Evolutionary conservation across 148 eudicot genomes (phyloP), one percentile per base, ranked within the genome.

Genomic region (Silene uniflora): DNA sequence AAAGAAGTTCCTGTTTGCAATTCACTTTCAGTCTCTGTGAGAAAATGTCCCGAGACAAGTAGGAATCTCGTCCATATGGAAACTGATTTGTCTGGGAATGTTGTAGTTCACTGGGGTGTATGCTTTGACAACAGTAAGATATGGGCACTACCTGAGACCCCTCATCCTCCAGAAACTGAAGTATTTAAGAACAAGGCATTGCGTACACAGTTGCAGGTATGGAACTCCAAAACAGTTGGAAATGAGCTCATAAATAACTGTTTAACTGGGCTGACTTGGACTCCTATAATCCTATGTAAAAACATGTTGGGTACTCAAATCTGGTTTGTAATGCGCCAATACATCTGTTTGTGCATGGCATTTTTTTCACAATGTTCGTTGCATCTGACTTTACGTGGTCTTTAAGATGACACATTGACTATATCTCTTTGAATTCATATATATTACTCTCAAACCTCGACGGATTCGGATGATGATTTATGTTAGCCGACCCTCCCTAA

Each of bases 51-150:
- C 5, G 90, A 91, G 72, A 87, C 89, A 27, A 84, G 86, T 47
- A 87, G 90, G 74, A 83, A 83, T 78, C 73, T 85, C 55, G 76
- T 96, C 68, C 23, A 62, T 72, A 67, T 96, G 18, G 99, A 92
- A 79, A 92, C 94, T 60, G 98, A 96, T 86, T 68, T 96, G 47
- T 89, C 90, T 19, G 97, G 89, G 78, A 89, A 89, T 81, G 88
- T 91, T 72, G 70, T 92, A 52, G 79, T 89, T 74, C 99, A 96
- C 81, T 96, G 98, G 99, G 99, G 98, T 72, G 84, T 92, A 46
- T 89, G 89, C 79, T 88, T 79, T 52, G 86, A 86, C 71, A 83
- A 84, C 66, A 68, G 61, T 23, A 87, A 84, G 68, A 82, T 66
- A 27, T 96, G 99, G 99, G 89, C 86, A 84, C 76, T 92, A 73